A percentile compares a stretch with the other conserved stretches of the same genome.
Conservation (phyloP, 1,284 basidiomycete genomes). For the Phellinidium pouzarii region DNA sequence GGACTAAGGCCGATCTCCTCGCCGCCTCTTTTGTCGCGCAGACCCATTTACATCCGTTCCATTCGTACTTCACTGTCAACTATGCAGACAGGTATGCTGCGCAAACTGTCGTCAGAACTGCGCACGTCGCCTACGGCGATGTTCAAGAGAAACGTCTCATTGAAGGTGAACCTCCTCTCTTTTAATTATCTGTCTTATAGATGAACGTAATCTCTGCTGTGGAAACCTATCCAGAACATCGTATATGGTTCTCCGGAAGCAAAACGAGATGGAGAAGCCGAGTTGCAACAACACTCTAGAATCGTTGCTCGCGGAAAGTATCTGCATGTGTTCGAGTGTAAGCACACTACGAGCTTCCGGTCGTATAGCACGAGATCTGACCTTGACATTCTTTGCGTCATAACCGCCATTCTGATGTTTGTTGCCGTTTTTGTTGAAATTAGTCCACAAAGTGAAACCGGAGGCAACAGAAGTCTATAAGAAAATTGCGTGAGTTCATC, state of each 20-base stretch:
- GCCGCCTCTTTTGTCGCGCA: not conserved
- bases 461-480: constrained; percentile 77
- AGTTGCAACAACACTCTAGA: constrained; percentile 73
- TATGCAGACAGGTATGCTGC: not conserved
- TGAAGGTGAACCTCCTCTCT: constrained; percentile 5
- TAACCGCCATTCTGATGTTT: constrained; percentile 4
- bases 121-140: constrained; percentile 1
- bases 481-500: constrained; percentile 67
- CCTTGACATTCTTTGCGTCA: too few species aligned
- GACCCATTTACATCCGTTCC: not conserved
- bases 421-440: not conserved
- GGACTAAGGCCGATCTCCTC: too few species aligned
- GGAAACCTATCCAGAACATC: constrained; percentile 35
- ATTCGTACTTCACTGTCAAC: not conserved
- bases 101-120: not conserved
- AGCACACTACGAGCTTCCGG: constrained; percentile 24
- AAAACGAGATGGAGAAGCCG: constrained; percentile 72
- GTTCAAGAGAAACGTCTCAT: constrained; percentile 12
- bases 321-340: constrained; percentile 84
- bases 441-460: constrained; percentile 82
- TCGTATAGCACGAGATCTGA: not conserved
- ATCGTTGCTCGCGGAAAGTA: constrained; percentile 84
- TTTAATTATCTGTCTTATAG: not conserved
- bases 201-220: constrained; percentile 3
- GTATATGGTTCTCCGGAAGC: constrained; percentile 81